phyloP scores from a whole-genome alignment of 352 stramenopile species.

The Globisporangium barbulae region DNA sequence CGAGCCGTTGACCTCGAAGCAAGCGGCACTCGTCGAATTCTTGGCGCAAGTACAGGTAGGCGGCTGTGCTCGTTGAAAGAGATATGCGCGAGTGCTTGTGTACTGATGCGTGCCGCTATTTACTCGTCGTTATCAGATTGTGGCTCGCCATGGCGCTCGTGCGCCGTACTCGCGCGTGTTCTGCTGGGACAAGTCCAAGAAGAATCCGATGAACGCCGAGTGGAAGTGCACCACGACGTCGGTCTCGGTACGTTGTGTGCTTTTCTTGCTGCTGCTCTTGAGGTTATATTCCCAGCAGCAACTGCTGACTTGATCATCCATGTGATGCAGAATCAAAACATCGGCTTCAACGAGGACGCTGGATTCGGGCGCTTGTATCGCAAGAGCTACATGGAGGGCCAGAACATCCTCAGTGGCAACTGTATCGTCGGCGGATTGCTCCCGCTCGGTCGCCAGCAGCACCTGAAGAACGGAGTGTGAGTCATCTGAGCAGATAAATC shows the following conservation, averaged over 20 bases:
- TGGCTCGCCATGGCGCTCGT: slow-evolving; percentile 74
- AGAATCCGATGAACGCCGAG: slow-evolving; percentile 71
- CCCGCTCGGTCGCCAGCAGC: slow-evolving; percentile 70
- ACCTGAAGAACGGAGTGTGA: slow-evolving; percentile 70
- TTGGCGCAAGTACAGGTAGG: slow-evolving; percentile 75
- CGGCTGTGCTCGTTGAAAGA: background rate
- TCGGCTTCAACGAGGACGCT: slow-evolving; percentile 40
- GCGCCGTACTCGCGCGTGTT: slow-evolving; percentile 71
- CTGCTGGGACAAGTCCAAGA: slow-evolving; percentile 65
- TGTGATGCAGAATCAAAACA: slow-evolving; percentile 60
- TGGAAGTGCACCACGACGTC: slow-evolving; percentile 75
- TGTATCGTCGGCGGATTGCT: slow-evolving; percentile 75
- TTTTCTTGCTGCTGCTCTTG: background rate
- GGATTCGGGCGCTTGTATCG: slow-evolving; percentile 74
- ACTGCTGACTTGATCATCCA: background rate
- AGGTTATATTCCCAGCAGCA: background rate
- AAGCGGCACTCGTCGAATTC: slow-evolving; percentile 57
- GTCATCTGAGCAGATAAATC: background rate
- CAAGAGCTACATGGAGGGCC: slow-evolving; percentile 71
- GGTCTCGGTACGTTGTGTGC: slow-evolving; percentile 52
- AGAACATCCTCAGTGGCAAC: slow-evolving; percentile 76
- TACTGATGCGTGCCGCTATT: background rate
- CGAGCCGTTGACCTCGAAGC: slow-evolving; percentile 49
- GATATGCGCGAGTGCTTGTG: background rate
- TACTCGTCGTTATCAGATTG: slow-evolving; percentile 28